Evolutionary conservation across 78 protist genomes (phyloP).

Genomic region (Polysphondylium violaceum): DNA sequence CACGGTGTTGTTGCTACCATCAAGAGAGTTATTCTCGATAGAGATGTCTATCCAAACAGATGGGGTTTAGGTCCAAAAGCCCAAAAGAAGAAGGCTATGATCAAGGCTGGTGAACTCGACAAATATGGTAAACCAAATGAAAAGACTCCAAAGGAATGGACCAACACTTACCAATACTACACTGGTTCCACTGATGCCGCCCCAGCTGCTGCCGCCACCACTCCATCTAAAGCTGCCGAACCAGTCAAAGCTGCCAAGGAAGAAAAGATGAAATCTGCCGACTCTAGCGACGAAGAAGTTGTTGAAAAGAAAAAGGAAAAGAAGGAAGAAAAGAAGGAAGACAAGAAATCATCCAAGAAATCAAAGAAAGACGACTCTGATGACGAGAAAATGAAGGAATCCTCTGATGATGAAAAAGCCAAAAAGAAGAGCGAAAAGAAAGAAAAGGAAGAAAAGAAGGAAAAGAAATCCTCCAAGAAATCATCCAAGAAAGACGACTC

Average conservation of each 20-base stretch:
- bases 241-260: conserved; percentile 21
- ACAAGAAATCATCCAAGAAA: conserved; percentile 1
- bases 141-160: conserved; percentile 97
- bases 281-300: not conserved
- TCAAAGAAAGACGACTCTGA: conserved; percentile 37
- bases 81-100: conserved; percentile 94
- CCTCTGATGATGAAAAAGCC: conserved; percentile 17
- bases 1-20: conserved; percentile 99
- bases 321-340: conserved; percentile 9
- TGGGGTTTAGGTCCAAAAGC: conserved; percentile 99
- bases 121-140: conserved; percentile 98
- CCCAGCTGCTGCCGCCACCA: not conserved
- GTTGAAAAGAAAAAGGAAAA: conserved; percentile 22
- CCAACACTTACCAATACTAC: conserved; percentile 79
- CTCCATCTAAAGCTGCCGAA: conserved; percentile 15
- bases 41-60: conserved; percentile 98
- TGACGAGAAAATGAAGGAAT: conserved; percentile 1
- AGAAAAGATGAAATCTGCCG: conserved; percentile 4
- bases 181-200: not conserved
- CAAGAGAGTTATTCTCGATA: conserved; percentile 99
- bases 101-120: conserved; percentile 98
- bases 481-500: not conserved
- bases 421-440: not conserved
- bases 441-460: conserved; percentile 44
- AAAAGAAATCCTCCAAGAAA: not conserved